Conservation (phyloP, 1,284 basidiomycete genomes). For the Marasmius tenuissimus region DNA sequence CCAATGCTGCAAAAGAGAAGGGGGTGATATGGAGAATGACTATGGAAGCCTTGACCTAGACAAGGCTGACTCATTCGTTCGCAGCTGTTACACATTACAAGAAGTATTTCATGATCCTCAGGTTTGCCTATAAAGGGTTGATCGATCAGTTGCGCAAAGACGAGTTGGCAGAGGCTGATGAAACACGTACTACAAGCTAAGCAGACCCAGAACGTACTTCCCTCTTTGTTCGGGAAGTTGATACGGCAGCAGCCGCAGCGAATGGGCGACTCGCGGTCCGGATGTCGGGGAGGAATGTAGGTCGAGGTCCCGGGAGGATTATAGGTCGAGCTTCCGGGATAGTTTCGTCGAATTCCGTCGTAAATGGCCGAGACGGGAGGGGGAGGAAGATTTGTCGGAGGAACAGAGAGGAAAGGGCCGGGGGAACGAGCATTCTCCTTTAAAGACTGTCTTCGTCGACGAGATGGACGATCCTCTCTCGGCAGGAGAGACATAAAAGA, state of each 20-base stretch:
- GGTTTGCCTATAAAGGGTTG: background rate
- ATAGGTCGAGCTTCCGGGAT: too few species aligned
- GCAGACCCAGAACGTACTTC: background rate
- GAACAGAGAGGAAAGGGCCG: too few species aligned
- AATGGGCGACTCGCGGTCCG: background rate
- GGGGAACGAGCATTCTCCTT: too few species aligned
- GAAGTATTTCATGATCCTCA: background rate
- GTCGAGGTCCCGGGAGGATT: too few species aligned
- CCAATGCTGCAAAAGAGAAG: background rate
- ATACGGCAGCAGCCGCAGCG: background rate
- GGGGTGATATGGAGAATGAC: background rate
- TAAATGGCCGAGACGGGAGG: too few species aligned
- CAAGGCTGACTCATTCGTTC: background rate
- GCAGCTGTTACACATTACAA: background rate
- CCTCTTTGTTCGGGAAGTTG: background rate
- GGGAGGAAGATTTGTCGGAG: too few species aligned
- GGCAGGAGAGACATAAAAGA: too few species aligned
- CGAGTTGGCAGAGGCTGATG: background rate
- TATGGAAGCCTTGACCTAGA: background rate
- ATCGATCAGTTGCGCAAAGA: background rate
- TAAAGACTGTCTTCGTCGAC: too few species aligned
- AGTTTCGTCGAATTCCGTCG: too few species aligned
- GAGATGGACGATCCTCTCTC: too few species aligned
- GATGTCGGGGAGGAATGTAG: background rate
- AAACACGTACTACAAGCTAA: background rate